phyloP scores from a whole-genome alignment of 257 asterid genomes.

The Lavandula angustifolia region DNA sequence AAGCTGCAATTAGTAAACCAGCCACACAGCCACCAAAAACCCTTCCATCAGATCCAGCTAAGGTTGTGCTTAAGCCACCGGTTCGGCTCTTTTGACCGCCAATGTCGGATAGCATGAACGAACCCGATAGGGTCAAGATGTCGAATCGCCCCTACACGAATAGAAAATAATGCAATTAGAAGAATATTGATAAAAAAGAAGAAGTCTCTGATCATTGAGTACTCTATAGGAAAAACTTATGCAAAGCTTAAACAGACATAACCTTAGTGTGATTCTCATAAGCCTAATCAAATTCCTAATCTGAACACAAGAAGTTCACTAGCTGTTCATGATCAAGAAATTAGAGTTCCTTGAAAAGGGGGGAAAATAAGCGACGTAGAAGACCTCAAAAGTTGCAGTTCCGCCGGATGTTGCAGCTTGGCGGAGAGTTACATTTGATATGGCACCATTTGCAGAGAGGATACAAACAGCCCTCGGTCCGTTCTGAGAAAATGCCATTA shows the following conservation, averaged over 20 bases:
- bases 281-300: neutral
- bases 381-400: constrained; percentile 69
- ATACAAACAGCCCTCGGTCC: constrained; percentile 59
- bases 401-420: constrained; percentile 62
- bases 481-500: constrained; percentile 59
- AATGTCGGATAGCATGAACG: constrained; percentile 53
- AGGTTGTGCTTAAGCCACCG: constrained; percentile 57
- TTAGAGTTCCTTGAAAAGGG: neutral
- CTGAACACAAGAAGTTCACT: neutral
- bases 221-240: neutral
- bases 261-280: too few species aligned
- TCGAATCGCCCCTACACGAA: constrained; percentile 57
- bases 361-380: neutral
- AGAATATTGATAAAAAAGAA: constrained; percentile 10
- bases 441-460: constrained; percentile 57
- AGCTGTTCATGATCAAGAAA: neutral
- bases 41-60: constrained; percentile 69
- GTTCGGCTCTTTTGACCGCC: constrained; percentile 56
- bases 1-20: constrained; percentile 55
- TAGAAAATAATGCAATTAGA: neutral
- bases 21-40: constrained; percentile 73
- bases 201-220: constrained; percentile 3
- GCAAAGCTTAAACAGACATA: too few species aligned
- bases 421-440: constrained; percentile 59
- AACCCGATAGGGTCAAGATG: constrained; percentile 59